These are phyloP conservation scores for Favolaschia claudopus DNA, from an alignment of 768 basidiomycete species.

Conservation along the genomic window DNA sequence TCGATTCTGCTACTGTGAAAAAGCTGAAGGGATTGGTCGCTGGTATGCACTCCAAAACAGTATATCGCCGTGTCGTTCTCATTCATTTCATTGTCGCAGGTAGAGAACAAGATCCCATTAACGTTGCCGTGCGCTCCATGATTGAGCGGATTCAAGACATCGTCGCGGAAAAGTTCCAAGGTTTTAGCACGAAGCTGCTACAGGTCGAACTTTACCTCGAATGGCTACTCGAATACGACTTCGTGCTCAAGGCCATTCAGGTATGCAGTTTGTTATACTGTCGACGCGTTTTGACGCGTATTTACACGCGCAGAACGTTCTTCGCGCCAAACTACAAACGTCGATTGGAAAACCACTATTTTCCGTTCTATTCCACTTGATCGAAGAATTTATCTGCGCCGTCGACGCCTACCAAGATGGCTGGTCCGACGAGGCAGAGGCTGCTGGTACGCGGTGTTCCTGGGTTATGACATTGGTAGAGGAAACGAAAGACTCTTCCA, in stretches of 20 bases:
- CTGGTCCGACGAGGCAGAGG: conserved; percentile 41
- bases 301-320: conserved; percentile 38
- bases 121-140: conserved; percentile 36
- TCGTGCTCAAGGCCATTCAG: conserved; percentile 45
- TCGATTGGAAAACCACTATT: conserved; percentile 50
- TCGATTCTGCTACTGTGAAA: conserved; percentile 15
- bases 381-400: conserved; percentile 53
- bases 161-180: conserved; percentile 39
- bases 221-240: conserved; percentile 50
- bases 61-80: background rate
- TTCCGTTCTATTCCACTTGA: conserved; percentile 48
- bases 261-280: conserved; percentile 31
- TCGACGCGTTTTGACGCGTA: conserved; percentile 6
- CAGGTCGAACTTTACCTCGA: conserved; percentile 52
- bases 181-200: conserved; percentile 37
- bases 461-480: conserved; percentile 53
- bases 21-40: conserved; percentile 14
- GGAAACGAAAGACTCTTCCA: conserved; percentile 50
- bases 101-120: background rate
- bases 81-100: conserved; percentile 4
- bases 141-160: conserved; percentile 40
- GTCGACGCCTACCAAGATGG: conserved; percentile 54
- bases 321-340: conserved; percentile 46
- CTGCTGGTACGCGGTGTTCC: conserved; percentile 38
- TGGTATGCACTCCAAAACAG: conserved; percentile 17